Evolutionary conservation across 805 yeast genomes (phyloP).

Genomic region (Wickerhamiella dianesei): DNA sequence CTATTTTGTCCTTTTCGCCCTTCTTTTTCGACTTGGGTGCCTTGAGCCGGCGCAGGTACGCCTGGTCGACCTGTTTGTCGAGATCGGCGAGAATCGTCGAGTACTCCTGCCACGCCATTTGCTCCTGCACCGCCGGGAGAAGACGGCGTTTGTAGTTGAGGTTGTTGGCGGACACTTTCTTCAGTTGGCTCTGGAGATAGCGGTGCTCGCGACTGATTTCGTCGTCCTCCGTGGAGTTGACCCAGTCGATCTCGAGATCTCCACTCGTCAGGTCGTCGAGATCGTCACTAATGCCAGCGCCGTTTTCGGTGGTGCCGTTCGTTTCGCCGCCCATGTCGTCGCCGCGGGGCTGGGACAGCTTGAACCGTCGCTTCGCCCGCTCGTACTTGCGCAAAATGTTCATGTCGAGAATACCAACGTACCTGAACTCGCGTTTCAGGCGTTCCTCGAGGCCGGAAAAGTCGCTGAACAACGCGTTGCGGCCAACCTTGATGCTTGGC

Average conservation of each 20-base stretch:
- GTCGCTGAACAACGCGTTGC: constrained; percentile 40
- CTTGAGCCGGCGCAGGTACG: constrained; percentile 69
- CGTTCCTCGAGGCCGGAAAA: constrained; percentile 78
- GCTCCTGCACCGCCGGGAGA: constrained; percentile 67
- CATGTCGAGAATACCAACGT: constrained; percentile 63
- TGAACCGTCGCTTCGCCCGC: constrained; percentile 19
- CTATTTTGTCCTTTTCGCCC: constrained; percentile 5
- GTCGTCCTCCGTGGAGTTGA: constrained; percentile 75
- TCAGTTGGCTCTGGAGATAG: constrained; percentile 52
- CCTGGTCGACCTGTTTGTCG: constrained; percentile 94
- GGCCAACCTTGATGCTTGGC: constrained; percentile 22
- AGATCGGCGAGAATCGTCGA: constrained; percentile 79
- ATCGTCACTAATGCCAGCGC: neutral
- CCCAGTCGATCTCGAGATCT: constrained; percentile 49
- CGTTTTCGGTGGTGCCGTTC: neutral
- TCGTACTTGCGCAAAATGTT: constrained; percentile 23
- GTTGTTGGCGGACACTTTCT: constrained; percentile 47
- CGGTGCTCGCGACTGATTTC: constrained; percentile 81
- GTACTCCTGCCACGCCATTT: constrained; percentile 90
- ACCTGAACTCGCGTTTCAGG: constrained; percentile 70
- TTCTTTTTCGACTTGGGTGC: constrained; percentile 57
- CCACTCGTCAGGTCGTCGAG: constrained; percentile 8
- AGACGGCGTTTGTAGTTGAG: constrained; percentile 51
- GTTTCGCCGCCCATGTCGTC: constrained; percentile 9
- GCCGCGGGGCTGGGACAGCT: constrained; percentile 17